phyloP scores from a whole-genome alignment of 106 monocot genomes.

The Dioscorea dumetorum region DNA sequence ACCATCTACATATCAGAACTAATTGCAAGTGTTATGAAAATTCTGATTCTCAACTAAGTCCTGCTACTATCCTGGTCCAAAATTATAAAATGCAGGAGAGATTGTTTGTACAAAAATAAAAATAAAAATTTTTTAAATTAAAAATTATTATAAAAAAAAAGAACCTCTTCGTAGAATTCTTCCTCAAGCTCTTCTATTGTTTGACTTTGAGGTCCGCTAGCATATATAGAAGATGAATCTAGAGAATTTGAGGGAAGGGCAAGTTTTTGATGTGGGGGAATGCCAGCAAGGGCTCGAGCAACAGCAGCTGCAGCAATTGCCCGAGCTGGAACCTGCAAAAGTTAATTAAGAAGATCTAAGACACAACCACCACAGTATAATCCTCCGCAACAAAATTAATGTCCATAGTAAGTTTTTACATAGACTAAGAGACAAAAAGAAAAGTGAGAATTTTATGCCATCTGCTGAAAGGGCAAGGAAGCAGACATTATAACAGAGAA shows the following conservation, averaged over 20 bases:
- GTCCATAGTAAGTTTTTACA: not conserved
- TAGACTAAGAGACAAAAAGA: not conserved
- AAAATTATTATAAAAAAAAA: not conserved
- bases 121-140: no score
- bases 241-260: conserved; percentile 69
- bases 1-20: no score
- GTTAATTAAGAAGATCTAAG: conserved; percentile 8
- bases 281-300: conserved; percentile 85
- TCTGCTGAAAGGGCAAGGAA: not conserved
- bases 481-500: not conserved
- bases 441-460: not conserved
- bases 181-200: conserved; percentile 73
- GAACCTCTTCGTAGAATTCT: conserved; percentile 84
- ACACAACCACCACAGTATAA: not conserved
- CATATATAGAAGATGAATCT: conserved; percentile 65
- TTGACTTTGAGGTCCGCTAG: conserved; percentile 34
- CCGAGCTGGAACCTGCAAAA: conserved; percentile 85
- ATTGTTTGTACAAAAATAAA: not conserved
- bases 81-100: not conserved
- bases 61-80: not conserved
- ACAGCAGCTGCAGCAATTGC: conserved; percentile 93
- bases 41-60: not conserved
- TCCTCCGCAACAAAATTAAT: not conserved
- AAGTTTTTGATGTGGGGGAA: conserved; percentile 81
- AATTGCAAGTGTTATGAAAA: not conserved